phyloP scores from a whole-genome alignment of 2,329 filamentous ascomycete genomes.

The Penicillium olsonii region DNA sequence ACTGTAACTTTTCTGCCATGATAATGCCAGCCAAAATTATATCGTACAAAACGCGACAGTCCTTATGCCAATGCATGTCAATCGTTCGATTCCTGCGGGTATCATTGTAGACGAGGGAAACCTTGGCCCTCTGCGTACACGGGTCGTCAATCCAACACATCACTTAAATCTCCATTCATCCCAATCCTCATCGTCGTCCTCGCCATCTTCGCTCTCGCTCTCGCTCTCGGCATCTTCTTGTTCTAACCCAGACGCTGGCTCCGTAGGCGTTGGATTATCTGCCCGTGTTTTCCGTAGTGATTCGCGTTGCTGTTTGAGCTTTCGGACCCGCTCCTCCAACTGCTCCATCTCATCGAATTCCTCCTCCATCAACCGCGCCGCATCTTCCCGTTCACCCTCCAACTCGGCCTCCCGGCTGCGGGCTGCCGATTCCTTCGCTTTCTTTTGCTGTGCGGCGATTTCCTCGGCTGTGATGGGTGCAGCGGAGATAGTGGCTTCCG shows the following conservation, averaged over 20 bases:
- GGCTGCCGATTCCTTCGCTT: conserved; percentile 47
- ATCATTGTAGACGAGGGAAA: conserved; percentile 37
- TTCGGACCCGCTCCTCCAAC: conserved; percentile 69
- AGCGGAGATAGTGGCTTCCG: conserved; percentile 65
- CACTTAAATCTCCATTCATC: conserved; percentile 47
- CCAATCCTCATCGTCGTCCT: conserved; percentile 49
- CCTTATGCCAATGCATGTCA: conserved; percentile 16
- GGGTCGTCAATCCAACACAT: conserved; percentile 24
- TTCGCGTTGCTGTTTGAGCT: conserved; percentile 70
- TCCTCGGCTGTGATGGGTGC: conserved; percentile 68
- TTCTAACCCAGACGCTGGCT: conserved; percentile 27
- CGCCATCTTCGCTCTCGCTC: conserved; percentile 60
- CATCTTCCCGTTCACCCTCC: conserved; percentile 75
- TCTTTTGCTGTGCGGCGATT: conserved; percentile 55
- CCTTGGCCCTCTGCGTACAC: conserved; percentile 25
- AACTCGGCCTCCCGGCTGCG: conserved; percentile 53
- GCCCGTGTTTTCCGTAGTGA: conserved; percentile 55
- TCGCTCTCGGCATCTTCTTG: conserved; percentile 41
- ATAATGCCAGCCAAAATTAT: conserved; percentile 2
- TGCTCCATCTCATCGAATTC: conserved; percentile 84
- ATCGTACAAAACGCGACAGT: conserved; percentile 17
- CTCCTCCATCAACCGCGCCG: conserved; percentile 68
- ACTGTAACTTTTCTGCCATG: conserved; percentile 6
- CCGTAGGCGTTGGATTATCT: conserved; percentile 28
- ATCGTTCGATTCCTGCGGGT: conserved; percentile 31